Base-by-base conservation (phyloP, 345 rosid genomes). In the Aquilaria malaccensis region DNA sequence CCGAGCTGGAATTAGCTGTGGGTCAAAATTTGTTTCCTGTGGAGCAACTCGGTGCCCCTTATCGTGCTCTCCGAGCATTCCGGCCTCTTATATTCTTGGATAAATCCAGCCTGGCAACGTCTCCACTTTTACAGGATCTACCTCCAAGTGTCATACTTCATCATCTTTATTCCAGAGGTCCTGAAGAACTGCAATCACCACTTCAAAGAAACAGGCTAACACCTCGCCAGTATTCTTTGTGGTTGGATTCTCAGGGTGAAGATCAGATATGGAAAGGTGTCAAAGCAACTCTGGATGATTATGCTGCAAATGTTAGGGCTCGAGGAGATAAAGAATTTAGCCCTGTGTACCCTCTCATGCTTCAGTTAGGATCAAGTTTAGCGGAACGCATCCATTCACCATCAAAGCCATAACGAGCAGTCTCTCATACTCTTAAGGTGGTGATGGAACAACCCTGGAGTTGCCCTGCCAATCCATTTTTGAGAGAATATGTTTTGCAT, bases 191-290 rank as follows among this genome's bases (percentile, higher is more conserved):
- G 69, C 91, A 76, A 57, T 91, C 99, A 2, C 98, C 99, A 0
- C 68, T 86, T 74, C 98, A 88, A 54, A 86, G 94, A 76, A 95
- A 91, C 80, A 87, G 74, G 60, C 90, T 95, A 37, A 85, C 88
- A 4, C 87, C 82, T 3, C 10, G 83, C 63, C 95, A 91, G 72
- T 95, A 95, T 74, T 95, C 99, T 2, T 58, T 91, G 68, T 95
- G 99, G 99, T 75, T 95, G 55, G 99, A 91, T 78, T 83, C 86
- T 61, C 98, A 88, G 69, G 87, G 89, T 55, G 98, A 95, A 76
- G 96, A 95, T 77, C 99, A 95, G 75, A 84, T 91, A 46, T 95
- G 99, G 99, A 91, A 91, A 66, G 99, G 99, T 2, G 66, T 95
- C 11, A 91, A 88, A 79, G 96, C 96, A 2, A 95, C 99, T 11